These are phyloP conservation scores for Trichoderma brevicompactum DNA, from an alignment of 2,329 filamentous ascomycete genomes.

Conservation along the genomic window DNA sequence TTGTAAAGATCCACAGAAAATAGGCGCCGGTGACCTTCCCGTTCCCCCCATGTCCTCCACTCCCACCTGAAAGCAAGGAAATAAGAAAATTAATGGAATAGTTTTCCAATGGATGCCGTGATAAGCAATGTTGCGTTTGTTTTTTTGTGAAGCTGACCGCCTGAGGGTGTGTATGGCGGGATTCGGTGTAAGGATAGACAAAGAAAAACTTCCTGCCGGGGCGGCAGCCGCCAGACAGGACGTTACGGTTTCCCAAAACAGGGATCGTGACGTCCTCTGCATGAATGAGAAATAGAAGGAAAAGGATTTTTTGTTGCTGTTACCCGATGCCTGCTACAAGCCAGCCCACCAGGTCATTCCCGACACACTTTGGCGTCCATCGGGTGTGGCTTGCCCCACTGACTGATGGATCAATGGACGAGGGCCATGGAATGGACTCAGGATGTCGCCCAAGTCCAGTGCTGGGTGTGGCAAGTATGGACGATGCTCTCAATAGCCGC, in stretches of 20 bases:
- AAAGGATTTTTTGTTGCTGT: background rate
- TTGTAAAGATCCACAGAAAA: slow-evolving; percentile 19
- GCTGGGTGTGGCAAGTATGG: background rate
- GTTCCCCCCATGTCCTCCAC: slow-evolving; percentile 9
- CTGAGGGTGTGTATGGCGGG: background rate
- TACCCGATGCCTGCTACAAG: slow-evolving; percentile 12
- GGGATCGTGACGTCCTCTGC: background rate
- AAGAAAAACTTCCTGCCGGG: slow-evolving; percentile 6
- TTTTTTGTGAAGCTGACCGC: background rate
- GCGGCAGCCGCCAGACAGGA: slow-evolving; percentile 2
- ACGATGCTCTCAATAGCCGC: slow-evolving; percentile 37
- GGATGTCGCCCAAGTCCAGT: background rate
- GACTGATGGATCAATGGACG: slow-evolving; percentile 3
- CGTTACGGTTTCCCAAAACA: background rate
- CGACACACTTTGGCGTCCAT: slow-evolving; percentile 20
- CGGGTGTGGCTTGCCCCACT: slow-evolving; percentile 22
- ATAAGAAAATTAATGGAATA: slow-evolving; percentile 13
- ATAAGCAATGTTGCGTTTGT: slow-evolving; percentile 13
- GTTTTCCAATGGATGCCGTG: slow-evolving; percentile 17
- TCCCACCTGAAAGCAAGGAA: slow-evolving; percentile 3
- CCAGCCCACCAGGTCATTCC: slow-evolving; percentile 7
- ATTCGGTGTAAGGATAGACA: slow-evolving; percentile 19
- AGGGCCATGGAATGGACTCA: slow-evolving; percentile 1
- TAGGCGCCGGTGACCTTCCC: slow-evolving; percentile 11
- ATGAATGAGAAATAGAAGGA: slow-evolving; percentile 9